Percentiles rank a stretch among this genome's conserved stretches.
phyloP scores from a whole-genome alignment of 73 alveolate genomes.

The Paramecium sonneborni region DNA sequence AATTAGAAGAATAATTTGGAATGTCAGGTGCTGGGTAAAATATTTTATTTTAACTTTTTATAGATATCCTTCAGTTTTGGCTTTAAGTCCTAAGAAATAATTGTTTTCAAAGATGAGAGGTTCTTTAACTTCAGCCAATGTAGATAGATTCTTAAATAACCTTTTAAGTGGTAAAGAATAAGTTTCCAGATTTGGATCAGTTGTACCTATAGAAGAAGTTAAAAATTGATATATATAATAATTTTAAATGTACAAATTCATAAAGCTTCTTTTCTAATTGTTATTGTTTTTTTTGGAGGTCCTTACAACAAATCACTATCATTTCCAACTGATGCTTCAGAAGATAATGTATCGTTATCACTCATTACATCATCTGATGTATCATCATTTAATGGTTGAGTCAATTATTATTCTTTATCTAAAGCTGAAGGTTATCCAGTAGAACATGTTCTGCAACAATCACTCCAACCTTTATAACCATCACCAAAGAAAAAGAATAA shows the following conservation, averaged over 20 bases:
- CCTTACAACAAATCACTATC: not conserved
- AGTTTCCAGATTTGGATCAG: conserved; percentile 16
- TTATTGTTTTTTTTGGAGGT: conserved; percentile 13
- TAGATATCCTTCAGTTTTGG: conserved; percentile 93
- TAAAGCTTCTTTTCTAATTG: conserved; percentile 28
- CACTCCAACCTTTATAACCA: conserved; percentile 54
- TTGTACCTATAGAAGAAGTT: not conserved
- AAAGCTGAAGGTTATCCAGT: not conserved
- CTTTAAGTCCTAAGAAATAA: conserved; percentile 64
- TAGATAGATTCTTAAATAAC: conserved; percentile 23
- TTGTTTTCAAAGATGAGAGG: conserved; percentile 61
- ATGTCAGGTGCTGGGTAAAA: conserved; percentile 78
- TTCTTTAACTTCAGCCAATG: conserved; percentile 47
- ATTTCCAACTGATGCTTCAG: conserved; percentile 7
- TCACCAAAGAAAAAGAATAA: conserved; percentile 44
- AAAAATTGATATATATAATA: conserved; percentile 37
- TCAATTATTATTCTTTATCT: not conserved
- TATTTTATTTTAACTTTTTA: not conserved
- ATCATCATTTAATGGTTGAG: conserved; percentile 9
- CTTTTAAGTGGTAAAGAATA: conserved; percentile 50
- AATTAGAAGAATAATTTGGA: conserved; percentile 82
- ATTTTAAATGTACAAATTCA: conserved; percentile 21
- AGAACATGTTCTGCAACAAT: not conserved
- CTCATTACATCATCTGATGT: conserved; percentile 35
- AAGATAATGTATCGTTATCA: conserved; percentile 19